A percentile compares a stretch with the other conserved stretches of the same genome.
These are phyloP conservation scores for Breviolum minutum DNA, from an alignment of 73 alveolate species.

Conservation along the genomic window DNA sequence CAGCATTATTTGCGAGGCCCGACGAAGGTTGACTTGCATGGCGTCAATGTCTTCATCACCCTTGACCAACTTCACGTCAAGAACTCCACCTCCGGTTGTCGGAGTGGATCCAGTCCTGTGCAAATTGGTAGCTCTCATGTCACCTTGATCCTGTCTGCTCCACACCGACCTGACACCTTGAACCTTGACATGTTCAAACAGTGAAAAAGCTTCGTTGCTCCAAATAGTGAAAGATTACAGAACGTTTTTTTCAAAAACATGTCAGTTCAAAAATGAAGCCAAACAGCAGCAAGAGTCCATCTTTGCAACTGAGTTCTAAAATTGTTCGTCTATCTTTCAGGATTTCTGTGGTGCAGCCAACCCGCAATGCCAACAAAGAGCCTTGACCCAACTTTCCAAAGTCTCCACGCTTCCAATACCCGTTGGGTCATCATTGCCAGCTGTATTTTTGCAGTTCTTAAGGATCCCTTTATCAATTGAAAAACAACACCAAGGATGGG, in stretches of 20 bases:
- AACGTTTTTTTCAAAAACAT: not conserved
- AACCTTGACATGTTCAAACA: not conserved
- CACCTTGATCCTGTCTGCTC: constrained; percentile 66
- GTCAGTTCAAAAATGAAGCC: too few relatives aligned
- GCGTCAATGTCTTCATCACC: constrained; percentile 66
- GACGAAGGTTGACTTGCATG: constrained; percentile 61
- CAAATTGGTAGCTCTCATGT: constrained; percentile 46
- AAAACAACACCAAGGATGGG: constrained; percentile 23
- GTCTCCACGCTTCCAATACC: not conserved
- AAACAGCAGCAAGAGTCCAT: not conserved
- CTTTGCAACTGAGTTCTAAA: not conserved
- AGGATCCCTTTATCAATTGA: not conserved
- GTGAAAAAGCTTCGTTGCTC: not conserved
- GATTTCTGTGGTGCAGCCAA: constrained; percentile 77
- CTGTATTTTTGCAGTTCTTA: too few relatives aligned
- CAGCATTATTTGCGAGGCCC: constrained; percentile 38
- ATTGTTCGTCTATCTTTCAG: not conserved
- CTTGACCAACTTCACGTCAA: constrained; percentile 58
- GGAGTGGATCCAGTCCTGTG: not conserved
- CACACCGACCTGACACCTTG: constrained; percentile 79
- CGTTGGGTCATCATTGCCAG: too few relatives aligned
- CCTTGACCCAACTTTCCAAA: not conserved
- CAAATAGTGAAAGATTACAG: not conserved
- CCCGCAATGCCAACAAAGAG: constrained; percentile 40
- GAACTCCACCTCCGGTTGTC: not conserved